Evolutionary conservation across 306 rosid species (phyloP).

Genomic region (Luffa aegyptiaca): DNA sequence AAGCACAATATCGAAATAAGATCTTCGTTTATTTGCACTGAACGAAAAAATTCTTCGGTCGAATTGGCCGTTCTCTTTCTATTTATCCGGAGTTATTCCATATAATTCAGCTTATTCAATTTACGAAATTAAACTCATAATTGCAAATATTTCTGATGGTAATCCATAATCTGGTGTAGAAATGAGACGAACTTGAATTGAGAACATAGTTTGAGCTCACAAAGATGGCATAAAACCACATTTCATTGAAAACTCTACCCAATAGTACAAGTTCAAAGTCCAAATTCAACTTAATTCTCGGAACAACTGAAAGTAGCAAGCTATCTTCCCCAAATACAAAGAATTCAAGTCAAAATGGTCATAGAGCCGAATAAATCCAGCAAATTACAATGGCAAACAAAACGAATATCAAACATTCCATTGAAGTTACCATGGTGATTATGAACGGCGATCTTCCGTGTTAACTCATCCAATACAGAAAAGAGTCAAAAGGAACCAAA

Average conservation of each 20-base stretch:
- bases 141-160: not conserved
- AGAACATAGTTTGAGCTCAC: not conserved
- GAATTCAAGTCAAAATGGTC: not conserved
- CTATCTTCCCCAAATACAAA: not conserved
- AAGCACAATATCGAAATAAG: not conserved
- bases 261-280: not conserved
- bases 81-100: not conserved
- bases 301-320: not conserved
- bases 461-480: conserved; percentile 76
- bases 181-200: not conserved
- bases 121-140: not conserved
- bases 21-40: not conserved
- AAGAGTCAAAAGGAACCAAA: conserved; percentile 25
- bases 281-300: not conserved
- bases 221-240: not conserved
- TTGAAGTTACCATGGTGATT: conserved; percentile 72
- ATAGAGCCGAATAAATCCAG: conserved; percentile 34
- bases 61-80: not conserved
- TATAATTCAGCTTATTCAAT: not conserved
- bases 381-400: conserved; percentile 6
- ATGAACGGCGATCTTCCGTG: conserved; percentile 43
- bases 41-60: not conserved
- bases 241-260: not conserved
- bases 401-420: not conserved
- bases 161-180: not conserved